These are phyloP conservation scores for Tuber magnatum DNA, from an alignment of 495 filamentous ascomycete species.

Conservation along the genomic window DNA sequence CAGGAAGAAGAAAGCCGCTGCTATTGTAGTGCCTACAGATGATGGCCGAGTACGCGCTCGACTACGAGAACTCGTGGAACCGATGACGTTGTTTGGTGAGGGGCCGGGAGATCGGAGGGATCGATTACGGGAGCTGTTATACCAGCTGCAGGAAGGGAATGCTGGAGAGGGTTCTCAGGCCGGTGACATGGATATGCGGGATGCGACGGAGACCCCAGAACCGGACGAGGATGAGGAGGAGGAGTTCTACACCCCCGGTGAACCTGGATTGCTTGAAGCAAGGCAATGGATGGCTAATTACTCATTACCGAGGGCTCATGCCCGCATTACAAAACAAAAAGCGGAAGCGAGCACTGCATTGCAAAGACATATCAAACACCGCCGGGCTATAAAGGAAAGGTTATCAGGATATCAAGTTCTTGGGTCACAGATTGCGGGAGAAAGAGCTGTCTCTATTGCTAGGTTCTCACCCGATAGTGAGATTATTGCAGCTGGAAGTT, in stretches of 20 bases:
- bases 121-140: constrained; percentile 72
- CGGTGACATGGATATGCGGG: constrained; percentile 58
- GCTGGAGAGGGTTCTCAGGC: constrained; percentile 54
- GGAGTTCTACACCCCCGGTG: constrained; percentile 89
- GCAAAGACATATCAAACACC: constrained; percentile 80
- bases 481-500: constrained; percentile 81
- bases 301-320: constrained; percentile 74
- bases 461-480: constrained; percentile 82
- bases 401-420: constrained; percentile 78
- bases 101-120: constrained; percentile 80
- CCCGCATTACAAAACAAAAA: constrained; percentile 66
- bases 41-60: constrained; percentile 76
- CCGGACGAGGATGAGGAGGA: constrained; percentile 60
- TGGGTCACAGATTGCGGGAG: constrained; percentile 84
- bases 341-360: constrained; percentile 73
- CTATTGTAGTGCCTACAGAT: constrained; percentile 91
- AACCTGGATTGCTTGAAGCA: constrained; percentile 64
- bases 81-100: constrained; percentile 92
- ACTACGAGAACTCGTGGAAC: constrained; percentile 78
- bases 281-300: constrained; percentile 75
- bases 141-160: constrained; percentile 53
- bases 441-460: constrained; percentile 80
- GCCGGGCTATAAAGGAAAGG: constrained; percentile 79
- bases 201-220: constrained; percentile 43
- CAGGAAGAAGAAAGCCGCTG: constrained; percentile 77